These are phyloP conservation scores for Dactylellina leptospora DNA, from an alignment of 2,329 filamentous ascomycete species.

Conservation along the genomic window DNA sequence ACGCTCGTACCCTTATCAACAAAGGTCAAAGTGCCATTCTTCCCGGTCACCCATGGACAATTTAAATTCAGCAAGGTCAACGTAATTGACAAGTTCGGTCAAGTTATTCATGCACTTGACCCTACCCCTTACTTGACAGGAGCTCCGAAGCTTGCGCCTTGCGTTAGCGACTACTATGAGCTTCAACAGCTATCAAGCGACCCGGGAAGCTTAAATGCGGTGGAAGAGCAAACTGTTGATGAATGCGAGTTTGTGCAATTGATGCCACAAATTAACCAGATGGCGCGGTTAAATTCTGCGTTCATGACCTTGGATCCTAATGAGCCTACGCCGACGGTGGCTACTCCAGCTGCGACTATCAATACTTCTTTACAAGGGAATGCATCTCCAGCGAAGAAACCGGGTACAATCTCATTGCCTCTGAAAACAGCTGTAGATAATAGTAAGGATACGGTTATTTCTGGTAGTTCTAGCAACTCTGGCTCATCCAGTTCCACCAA, in stretches of 20 bases:
- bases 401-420: no score
- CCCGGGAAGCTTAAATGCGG: conserved; percentile 56
- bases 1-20: background rate
- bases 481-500: background rate
- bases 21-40: conserved; percentile 51
- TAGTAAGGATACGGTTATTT: background rate
- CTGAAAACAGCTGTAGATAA: background rate
- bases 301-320: conserved; percentile 57
- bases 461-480: background rate
- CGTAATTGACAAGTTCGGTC: conserved; percentile 66
- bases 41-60: conserved; percentile 64
- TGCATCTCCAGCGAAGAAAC: no score
- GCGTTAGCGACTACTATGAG: conserved; percentile 60
- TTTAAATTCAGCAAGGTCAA: conserved; percentile 63
- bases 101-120: conserved; percentile 60
- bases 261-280: conserved; percentile 62
- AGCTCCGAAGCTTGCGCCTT: conserved; percentile 54
- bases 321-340: background rate
- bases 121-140: background rate
- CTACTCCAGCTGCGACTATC: no score
- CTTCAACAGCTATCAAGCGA: conserved; percentile 54
- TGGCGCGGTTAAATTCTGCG: conserved; percentile 59
- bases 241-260: conserved; percentile 61
- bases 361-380: no score
- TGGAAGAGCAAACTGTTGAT: conserved; percentile 46